A percentile compares a stretch with the other conserved stretches of the same genome.
Conservation (phyloP, 192 early-diverging fungal species). For the Oehlia diaphana region DNA sequence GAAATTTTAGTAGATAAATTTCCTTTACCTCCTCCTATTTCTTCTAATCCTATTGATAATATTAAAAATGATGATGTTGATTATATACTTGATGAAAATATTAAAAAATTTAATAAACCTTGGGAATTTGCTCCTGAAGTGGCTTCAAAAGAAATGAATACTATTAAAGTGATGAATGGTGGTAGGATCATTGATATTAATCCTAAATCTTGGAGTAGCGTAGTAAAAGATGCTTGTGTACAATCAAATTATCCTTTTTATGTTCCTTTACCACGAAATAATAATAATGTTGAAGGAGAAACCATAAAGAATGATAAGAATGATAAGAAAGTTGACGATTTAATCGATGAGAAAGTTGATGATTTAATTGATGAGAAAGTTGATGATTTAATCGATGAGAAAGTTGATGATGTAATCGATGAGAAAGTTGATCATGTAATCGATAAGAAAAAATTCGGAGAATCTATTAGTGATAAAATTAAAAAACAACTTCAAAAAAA, state of each 20-base stretch:
- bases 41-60: no score
- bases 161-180: neutral
- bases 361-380: neutral
- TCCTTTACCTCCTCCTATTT: neutral
- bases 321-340: neutral
- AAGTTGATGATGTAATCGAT: neutral
- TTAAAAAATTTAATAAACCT: neutral
- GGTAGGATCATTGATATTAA: neutral
- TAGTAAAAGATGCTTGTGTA: neutral
- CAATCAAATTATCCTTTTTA: constrained; percentile 17
- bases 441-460: no score
- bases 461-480: neutral
- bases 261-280: neutral
- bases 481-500: neutral
- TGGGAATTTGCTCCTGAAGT: neutral
- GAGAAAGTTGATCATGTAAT: neutral
- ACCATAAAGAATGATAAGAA: neutral
- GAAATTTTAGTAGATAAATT: neutral
- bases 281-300: no score
- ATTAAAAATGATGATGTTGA: no score
- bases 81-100: neutral
- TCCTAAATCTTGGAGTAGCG: neutral
- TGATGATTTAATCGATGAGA: neutral
- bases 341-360: neutral
- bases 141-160: neutral